Evolutionary conservation across 305 asterid genomes (phyloP).

Genomic region (Fraxinus paxiana): DNA sequence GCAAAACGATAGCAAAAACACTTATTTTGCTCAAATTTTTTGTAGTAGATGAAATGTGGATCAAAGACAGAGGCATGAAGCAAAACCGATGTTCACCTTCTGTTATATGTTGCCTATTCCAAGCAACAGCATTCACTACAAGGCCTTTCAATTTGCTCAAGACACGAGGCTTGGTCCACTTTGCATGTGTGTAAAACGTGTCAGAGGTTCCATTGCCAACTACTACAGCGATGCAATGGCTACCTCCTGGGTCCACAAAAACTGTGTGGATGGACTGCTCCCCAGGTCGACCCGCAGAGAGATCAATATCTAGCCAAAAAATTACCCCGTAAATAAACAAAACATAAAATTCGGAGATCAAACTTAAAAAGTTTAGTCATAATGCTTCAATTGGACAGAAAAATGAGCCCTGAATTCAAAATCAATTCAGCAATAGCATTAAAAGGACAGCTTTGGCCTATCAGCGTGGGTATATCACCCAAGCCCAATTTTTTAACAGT

Average conservation of each 20-base stretch:
- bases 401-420: background rate
- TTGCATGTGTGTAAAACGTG: slow-evolving; percentile 82
- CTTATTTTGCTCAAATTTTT: slow-evolving; percentile 18
- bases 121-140: slow-evolving; percentile 72
- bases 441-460: slow-evolving; percentile 4
- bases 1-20: slow-evolving; percentile 31
- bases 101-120: slow-evolving; percentile 85
- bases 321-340: background rate
- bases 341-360: background rate
- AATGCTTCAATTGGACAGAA: background rate
- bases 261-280: slow-evolving; percentile 88
- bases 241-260: slow-evolving; percentile 94
- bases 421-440: background rate
- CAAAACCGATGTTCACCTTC: slow-evolving; percentile 49
- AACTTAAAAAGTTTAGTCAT: background rate
- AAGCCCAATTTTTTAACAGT: background rate
- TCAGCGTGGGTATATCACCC: background rate
- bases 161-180: slow-evolving; percentile 90
- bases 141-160: slow-evolving; percentile 73
- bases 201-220: slow-evolving; percentile 87
- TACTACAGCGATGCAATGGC: slow-evolving; percentile 86
- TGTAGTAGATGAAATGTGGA: background rate
- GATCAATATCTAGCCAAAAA: slow-evolving; percentile 67
- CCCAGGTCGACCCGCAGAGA: slow-evolving; percentile 80
- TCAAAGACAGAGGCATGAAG: slow-evolving; percentile 3